These are phyloP conservation scores for Podospora didyma DNA, from an alignment of 495 filamentous ascomycete genomes.

Conservation along the genomic window DNA sequence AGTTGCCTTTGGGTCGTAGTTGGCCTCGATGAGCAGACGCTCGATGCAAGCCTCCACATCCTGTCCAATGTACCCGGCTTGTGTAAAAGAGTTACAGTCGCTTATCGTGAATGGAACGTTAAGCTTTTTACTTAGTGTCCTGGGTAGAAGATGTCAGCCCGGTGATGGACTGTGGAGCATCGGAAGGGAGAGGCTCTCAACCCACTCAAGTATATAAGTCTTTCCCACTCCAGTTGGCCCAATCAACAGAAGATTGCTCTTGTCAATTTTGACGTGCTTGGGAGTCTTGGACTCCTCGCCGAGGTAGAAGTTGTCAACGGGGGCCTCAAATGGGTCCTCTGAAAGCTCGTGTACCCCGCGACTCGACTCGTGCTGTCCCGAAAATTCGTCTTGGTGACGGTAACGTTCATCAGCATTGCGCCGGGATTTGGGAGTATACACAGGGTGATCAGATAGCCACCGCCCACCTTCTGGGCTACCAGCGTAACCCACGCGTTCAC, in stretches of 20 bases:
- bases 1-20: constrained; percentile 80
- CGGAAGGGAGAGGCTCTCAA: background rate
- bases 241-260: constrained; percentile 90
- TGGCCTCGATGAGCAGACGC: constrained; percentile 79
- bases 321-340: constrained; percentile 12
- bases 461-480: constrained; percentile 45
- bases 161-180: background rate
- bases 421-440: constrained; percentile 16
- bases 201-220: constrained; percentile 80
- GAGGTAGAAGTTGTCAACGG: constrained; percentile 33
- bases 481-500: constrained; percentile 24
- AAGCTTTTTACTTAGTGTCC: constrained; percentile 53
- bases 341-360: constrained; percentile 32
- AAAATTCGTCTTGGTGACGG: constrained; percentile 65
- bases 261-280: constrained; percentile 77
- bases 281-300: constrained; percentile 43
- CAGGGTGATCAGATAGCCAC: constrained; percentile 20
- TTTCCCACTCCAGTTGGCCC: constrained; percentile 96
- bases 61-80: constrained; percentile 96
- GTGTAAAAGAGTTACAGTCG: constrained; percentile 95
- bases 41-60: constrained; percentile 93
- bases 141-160: constrained; percentile 17
- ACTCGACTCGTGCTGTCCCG: constrained; percentile 64
- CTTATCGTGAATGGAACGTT: constrained; percentile 97
- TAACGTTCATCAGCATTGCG: constrained; percentile 27